These are phyloP conservation scores for Macrocystidia cucumis DNA, from an alignment of 1,284 basidiomycete species.

Conservation along the genomic window DNA sequence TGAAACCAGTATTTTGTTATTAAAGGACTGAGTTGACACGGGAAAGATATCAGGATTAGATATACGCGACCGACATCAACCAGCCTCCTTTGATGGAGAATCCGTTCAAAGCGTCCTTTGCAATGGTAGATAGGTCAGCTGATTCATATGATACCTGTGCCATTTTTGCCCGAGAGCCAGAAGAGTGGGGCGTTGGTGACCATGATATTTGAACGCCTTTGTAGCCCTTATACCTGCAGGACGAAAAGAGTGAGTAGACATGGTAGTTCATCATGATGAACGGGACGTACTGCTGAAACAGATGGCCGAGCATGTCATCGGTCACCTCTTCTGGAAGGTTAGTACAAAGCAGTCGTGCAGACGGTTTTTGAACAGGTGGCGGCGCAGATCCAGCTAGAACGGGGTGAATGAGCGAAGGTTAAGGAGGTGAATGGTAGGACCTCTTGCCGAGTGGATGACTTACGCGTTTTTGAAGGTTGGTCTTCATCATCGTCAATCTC, in stretches of 20 bases:
- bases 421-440: conserved; percentile 19
- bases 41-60: too few species aligned
- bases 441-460: conserved; percentile 34
- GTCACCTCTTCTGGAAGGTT: conserved; percentile 80
- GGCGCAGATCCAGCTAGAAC: too few species aligned
- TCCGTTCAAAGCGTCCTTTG: conserved; percentile 72
- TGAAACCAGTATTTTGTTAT: conserved; percentile 6
- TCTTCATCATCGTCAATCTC: conserved; percentile 81
- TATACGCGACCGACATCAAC: conserved; percentile 71
- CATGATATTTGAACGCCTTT: conserved; percentile 59
- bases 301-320: conserved; percentile 69
- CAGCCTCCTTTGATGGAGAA: conserved; percentile 78
- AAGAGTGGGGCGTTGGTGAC: conserved; percentile 55
- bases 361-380: conserved; percentile 44
- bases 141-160: conserved; percentile 74
- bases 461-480: conserved; percentile 24
- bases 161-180: conserved; percentile 60
- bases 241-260: conserved; percentile 3
- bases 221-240: conserved; percentile 67
- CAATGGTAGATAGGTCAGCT: conserved; percentile 61
- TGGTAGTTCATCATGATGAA: conserved; percentile 2
- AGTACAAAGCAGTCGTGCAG: conserved; percentile 64
- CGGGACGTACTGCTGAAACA: conserved; percentile 84
- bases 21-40: conserved; percentile 7
- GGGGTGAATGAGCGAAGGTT: too few species aligned